These are phyloP conservation scores for Globisporangium polare DNA, from an alignment of 352 stramenopile genomes.

Conservation along the genomic window DNA sequence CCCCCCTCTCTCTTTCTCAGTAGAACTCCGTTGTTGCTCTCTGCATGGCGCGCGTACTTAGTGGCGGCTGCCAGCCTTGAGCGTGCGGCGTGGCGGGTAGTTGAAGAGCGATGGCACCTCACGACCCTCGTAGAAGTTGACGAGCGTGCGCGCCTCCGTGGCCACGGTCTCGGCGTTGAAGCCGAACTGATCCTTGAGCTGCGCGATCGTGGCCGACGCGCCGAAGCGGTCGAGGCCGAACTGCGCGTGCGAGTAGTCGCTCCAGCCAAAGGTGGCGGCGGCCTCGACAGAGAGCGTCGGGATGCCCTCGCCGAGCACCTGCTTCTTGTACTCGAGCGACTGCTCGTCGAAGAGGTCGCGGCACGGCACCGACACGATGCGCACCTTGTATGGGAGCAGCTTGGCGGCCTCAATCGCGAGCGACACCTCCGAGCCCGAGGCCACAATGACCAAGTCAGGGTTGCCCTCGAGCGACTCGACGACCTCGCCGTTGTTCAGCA, in stretches of 20 bases:
- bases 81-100: slow-evolving; percentile 51
- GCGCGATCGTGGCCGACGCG: slow-evolving; percentile 79
- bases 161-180: slow-evolving; percentile 95
- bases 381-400: slow-evolving; percentile 81
- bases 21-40: neutral
- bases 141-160: slow-evolving; percentile 89
- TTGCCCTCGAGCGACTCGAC: slow-evolving; percentile 62
- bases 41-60: slow-evolving; percentile 23
- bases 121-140: slow-evolving; percentile 89
- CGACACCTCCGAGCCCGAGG: slow-evolving; percentile 95
- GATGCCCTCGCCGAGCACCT: slow-evolving; percentile 93
- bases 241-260: slow-evolving; percentile 94
- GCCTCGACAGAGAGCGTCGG: slow-evolving; percentile 96
- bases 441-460: slow-evolving; percentile 91
- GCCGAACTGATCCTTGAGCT: slow-evolving; percentile 94
- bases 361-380: slow-evolving; percentile 97
- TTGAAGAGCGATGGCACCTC: slow-evolving; percentile 70
- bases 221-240: slow-evolving; percentile 90
- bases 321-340: slow-evolving; percentile 93
- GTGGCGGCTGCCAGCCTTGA: slow-evolving; percentile 55
- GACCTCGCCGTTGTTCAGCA: slow-evolving; percentile 75
- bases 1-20: neutral
- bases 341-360: slow-evolving; percentile 97
- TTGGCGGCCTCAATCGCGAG: slow-evolving; percentile 95
- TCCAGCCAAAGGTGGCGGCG: slow-evolving; percentile 92